A percentile compares a stretch with the other conserved stretches of the same genome.
phyloP scores from a whole-genome alignment of 345 rosid species.

The Sonneratia alba region DNA sequence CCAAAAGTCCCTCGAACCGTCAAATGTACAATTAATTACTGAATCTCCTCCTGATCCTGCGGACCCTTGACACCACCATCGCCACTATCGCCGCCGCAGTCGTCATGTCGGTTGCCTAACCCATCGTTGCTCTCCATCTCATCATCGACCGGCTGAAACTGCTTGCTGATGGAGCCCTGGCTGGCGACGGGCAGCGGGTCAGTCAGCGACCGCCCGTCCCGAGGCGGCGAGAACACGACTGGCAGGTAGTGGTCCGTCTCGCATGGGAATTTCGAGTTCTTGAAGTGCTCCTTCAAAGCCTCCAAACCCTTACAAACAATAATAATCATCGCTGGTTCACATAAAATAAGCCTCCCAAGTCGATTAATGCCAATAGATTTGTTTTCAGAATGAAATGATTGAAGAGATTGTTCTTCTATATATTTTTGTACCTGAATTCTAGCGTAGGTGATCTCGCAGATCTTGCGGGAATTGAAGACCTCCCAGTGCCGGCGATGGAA shows the following conservation, averaged over 20 bases:
- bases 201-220: constrained; percentile 53
- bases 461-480: constrained; percentile 69
- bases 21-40: too few relatives aligned
- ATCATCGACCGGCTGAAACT: not conserved
- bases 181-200: constrained; percentile 45
- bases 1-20: too few relatives aligned
- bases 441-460: constrained; percentile 85
- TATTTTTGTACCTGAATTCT: constrained; percentile 56
- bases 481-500: constrained; percentile 77
- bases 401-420: too few relatives aligned
- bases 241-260: constrained; percentile 63
- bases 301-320: constrained; percentile 52
- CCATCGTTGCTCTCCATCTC: not conserved
- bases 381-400: not conserved
- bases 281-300: constrained; percentile 72
- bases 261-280: constrained; percentile 64
- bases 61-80: too few relatives aligned
- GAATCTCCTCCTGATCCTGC: too few relatives aligned
- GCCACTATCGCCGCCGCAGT: too few relatives aligned
- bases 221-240: constrained; percentile 73
- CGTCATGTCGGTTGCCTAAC: too few relatives aligned
- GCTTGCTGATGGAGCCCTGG: not conserved
- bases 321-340: too few relatives aligned
- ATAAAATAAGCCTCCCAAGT: not conserved
- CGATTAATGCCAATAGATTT: not conserved